Evolutionary conservation across 768 basidiomycete genomes (phyloP), one percentile per base, ranked within the genome.

Genomic region (Floccularia luteovirens): DNA sequence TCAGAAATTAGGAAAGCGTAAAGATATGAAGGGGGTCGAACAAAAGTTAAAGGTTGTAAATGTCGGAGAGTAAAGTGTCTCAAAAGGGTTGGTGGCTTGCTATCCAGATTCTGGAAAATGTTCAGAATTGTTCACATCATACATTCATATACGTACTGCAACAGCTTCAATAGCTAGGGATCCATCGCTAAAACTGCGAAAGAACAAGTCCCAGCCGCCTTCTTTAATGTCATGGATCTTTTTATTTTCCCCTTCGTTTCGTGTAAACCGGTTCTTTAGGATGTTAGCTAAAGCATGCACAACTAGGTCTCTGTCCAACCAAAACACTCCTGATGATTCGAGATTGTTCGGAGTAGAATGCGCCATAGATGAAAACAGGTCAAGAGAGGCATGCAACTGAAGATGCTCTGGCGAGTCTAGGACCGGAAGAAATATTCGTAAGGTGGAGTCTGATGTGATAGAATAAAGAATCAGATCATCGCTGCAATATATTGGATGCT

Each of bases 361-460:
- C 41, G 73, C 59, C 12, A 78, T 50, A 24, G 83, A 75, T n/a
- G 79, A 76, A 48, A 70, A 78, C 5, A 79, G 57, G 53, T 92
- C 88, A 34, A 93, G 55, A 2, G 85, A 72, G 5, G 82, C 76
- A 53, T 91, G 90, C 3, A 96, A 72, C 57, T 94, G 92, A 28
- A 96, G 69, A 54, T 78, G 74, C 46, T 80, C 77, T 10, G 90
- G 90, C 12, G 81, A 77, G 56, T 96, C 92, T 32, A 96, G 63
- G 10, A 96, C 88, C 4, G 92, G 89, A 24, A 87, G 64, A 58
- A 89, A 93, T 51, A 96, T 78, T 17, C 92, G 79, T 24, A 94
- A 57, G 3, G 82, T 83, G 1, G 86, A 76, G 50, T 92, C 87
- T 19, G 78, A 75, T 11, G 92, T 90, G 44, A 88, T 73, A 24